These are phyloP conservation scores for Aspergillus chevalieri DNA, from an alignment of 2,329 filamentous ascomycete genomes.

Conservation along the genomic window DNA sequence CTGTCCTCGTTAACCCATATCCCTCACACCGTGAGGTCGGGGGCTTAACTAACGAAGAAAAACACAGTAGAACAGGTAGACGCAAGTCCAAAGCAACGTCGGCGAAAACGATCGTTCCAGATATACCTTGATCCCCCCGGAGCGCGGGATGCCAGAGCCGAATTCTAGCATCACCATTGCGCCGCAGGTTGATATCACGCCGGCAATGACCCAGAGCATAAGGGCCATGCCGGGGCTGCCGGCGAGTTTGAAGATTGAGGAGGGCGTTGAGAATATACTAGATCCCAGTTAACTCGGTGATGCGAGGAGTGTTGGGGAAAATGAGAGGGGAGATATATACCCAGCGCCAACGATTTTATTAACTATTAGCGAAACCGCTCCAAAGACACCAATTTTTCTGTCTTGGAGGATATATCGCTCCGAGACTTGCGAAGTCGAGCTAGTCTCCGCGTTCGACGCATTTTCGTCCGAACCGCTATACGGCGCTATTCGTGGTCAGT, in stretches of 20 bases:
- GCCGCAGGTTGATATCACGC: slow-evolving; percentile 41
- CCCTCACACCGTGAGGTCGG: too few species aligned
- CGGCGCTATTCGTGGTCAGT: too few species aligned
- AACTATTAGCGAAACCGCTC: slow-evolving; percentile 14
- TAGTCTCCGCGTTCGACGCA: not conserved
- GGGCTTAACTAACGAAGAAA: slow-evolving; percentile 24
- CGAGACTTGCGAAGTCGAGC: not conserved
- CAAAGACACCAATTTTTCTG: slow-evolving; percentile 13
- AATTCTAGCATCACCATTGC: slow-evolving; percentile 45
- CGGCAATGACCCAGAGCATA: slow-evolving; percentile 51
- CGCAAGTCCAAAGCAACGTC: slow-evolving; percentile 42
- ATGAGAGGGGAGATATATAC: slow-evolving; percentile 2
- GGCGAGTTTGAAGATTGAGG: slow-evolving; percentile 50
- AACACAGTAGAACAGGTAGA: slow-evolving; percentile 44
- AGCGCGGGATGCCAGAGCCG: slow-evolving; percentile 41
- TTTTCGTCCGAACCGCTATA: not conserved
- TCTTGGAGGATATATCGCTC: slow-evolving; percentile 16
- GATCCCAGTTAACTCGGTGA: too few species aligned
- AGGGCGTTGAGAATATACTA: slow-evolving; percentile 48
- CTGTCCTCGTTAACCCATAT: not conserved
- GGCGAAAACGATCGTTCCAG: slow-evolving; percentile 45
- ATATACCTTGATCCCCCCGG: slow-evolving; percentile 45
- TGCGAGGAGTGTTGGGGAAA: not conserved
- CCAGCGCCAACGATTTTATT: slow-evolving; percentile 19
- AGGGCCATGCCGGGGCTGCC: slow-evolving; percentile 52